phyloP scores from a whole-genome alignment of 2,329 filamentous ascomycete species.

The Botrytis sinoallii region DNA sequence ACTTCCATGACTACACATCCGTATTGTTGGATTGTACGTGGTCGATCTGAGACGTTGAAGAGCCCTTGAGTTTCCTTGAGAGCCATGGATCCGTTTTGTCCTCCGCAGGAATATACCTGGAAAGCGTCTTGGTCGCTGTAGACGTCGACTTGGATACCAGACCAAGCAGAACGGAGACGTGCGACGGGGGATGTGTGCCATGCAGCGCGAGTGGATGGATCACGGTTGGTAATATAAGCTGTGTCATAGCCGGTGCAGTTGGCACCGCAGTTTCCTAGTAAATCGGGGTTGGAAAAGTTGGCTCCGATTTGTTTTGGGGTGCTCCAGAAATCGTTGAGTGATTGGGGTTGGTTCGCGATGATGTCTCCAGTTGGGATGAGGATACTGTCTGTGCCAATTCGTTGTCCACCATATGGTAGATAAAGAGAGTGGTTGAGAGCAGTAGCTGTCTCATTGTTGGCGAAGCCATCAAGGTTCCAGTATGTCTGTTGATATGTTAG shows the following conservation, averaged over 20 bases:
- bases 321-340: constrained; percentile 80
- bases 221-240: constrained; percentile 67
- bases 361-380: constrained; percentile 76
- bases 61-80: constrained; percentile 71
- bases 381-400: constrained; percentile 66
- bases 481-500: constrained; percentile 54
- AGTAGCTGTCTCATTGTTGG: constrained; percentile 64
- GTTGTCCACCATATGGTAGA: constrained; percentile 69
- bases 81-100: constrained; percentile 66
- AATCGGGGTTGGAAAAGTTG: constrained; percentile 59
- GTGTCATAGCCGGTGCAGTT: constrained; percentile 81
- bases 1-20: constrained; percentile 90
- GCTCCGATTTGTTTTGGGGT: constrained; percentile 74
- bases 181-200: constrained; percentile 64
- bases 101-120: constrained; percentile 83
- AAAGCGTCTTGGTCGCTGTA: constrained; percentile 82
- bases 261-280: constrained; percentile 72
- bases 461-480: constrained; percentile 80
- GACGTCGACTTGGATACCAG: constrained; percentile 79
- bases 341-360: constrained; percentile 61
- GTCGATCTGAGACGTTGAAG: constrained; percentile 50
- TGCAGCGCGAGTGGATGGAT: constrained; percentile 53
- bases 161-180: constrained; percentile 67
- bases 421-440: constrained; percentile 70
- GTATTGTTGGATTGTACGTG: constrained; percentile 66